These are phyloP conservation scores for Mycena pura DNA, from an alignment of 768 basidiomycete species.

Conservation along the genomic window DNA sequence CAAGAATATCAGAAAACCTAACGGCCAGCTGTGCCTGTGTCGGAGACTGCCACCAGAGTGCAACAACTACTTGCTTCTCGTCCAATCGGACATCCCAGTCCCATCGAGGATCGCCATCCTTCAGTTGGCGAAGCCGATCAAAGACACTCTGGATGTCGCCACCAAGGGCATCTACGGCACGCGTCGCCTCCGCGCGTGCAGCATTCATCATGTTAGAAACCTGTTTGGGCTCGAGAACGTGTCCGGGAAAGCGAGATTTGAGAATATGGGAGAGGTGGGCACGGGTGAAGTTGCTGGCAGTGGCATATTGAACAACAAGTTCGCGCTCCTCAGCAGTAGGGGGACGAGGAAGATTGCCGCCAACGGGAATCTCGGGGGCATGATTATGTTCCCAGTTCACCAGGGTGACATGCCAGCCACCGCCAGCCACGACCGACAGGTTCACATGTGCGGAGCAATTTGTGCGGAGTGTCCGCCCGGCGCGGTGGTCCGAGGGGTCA, in stretches of 20 bases:
- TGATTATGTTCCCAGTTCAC: slow-evolving; percentile 34
- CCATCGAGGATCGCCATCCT: slow-evolving; percentile 1
- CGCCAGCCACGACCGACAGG: slow-evolving; percentile 11
- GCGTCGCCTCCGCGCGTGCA: neutral
- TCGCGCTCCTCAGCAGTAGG: slow-evolving; percentile 27
- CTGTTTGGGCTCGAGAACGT: slow-evolving; percentile 13
- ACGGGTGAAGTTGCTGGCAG: slow-evolving; percentile 18
- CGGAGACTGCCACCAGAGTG: slow-evolving; percentile 6
- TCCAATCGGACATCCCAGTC: neutral
- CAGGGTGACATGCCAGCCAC: slow-evolving; percentile 27
- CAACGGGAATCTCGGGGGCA: slow-evolving; percentile 23
- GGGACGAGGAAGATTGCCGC: slow-evolving; percentile 13
- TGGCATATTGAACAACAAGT: slow-evolving; percentile 12
- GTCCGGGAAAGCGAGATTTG: neutral
- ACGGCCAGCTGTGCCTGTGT: neutral
- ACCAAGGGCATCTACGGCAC: neutral
- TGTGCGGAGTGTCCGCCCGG: slow-evolving; percentile 23
- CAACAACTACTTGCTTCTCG: neutral
- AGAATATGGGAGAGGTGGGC: slow-evolving; percentile 27
- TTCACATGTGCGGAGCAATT: slow-evolving; percentile 35
- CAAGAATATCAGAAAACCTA: neutral
- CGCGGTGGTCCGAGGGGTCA: slow-evolving; percentile 29
- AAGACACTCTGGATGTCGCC: neutral
- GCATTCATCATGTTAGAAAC: slow-evolving; percentile 9
- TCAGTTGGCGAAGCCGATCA: neutral